Evolutionary conservation across 495 filamentous ascomycete species (phyloP), one percentile per base, ranked within the genome.

Genomic region (Choiromyces venosus): DNA sequence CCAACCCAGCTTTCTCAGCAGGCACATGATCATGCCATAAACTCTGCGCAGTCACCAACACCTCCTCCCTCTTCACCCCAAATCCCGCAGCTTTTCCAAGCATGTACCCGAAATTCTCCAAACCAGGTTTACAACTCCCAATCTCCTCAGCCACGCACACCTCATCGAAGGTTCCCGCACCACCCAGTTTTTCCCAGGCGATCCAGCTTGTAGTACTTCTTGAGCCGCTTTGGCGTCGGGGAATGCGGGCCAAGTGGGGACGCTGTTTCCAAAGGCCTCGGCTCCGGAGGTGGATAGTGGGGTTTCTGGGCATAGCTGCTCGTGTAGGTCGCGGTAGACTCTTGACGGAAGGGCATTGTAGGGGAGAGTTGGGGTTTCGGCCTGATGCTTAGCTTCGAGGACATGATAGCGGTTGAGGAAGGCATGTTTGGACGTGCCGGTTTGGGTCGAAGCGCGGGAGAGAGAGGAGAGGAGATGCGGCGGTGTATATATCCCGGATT

Each of bases 141-240:
- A 94, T 87, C 61, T 90, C 87, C 83, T 93, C 85, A 12, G 92
- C 92, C 21, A 91, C 93, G 81, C 90, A 88, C 33, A 92, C 84
- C 19, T 86, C 86, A 76, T 92, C 90, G 72, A 94, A 94, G 5
- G 73, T 66, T 0, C 68, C 66, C 56, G 83, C 84, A 44, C 85
- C 82, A 37, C 89, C 82, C 44, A 86, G 85, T 12, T 85, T n/a
- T 85, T 0, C 76, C 81, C 0, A 88, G 82, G 3, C 87, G 1
- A 91, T 86, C 3, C 3, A 94, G 86, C 80, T 89, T 91, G 85
- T 89, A 93, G 65, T 85, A 79, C 79, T 86, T 84, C 38, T 79
- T 77, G 1, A 94, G 86, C n/a, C 78, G 82, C 37, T 1, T 89
- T 83, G 0, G 89, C 90, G 77, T 93, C 91, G 0, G 85, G 82